Evolutionary conservation across 2,329 filamentous ascomycete species (phyloP), one percentile per base, ranked within the genome.

Genomic region (Alternaria solani): DNA sequence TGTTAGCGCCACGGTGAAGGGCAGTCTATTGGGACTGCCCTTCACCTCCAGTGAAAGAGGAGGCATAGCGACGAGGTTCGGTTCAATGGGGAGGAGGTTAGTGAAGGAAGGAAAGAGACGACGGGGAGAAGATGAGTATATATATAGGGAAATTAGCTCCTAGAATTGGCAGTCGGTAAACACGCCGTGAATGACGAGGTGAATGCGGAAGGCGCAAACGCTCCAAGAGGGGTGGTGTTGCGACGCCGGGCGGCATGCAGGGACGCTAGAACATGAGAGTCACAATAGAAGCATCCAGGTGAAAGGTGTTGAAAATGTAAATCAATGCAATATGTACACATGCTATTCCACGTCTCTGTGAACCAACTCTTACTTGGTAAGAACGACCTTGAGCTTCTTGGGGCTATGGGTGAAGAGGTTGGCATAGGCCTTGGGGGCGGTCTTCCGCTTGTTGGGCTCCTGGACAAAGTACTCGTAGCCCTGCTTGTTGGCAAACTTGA

Each of bases 381-480:
- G 85, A 64, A 94, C 86, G 64, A 90, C 85, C 67, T 97, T 98
- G 78, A 98, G 84, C 87, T 94, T 95, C 81, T 88, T 90, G 12
- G 91, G 83, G 64, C 89, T 89, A 83, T 96, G 94, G 65, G 94
- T 77, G 81, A 98, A 99, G 84, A 98, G 97, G 81, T 96, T 96
- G 62, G 95, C 94, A 79, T 99, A 99, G 11, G 92, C 91, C 88
- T 99, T 99, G 62, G 93, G 92, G 16, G 88, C 83, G 72, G 97
- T 90, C 75, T 90, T 91, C 76, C 95, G 89, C 81, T 88, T 88
- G 75, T 97, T 96, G 36, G 95, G 94, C 82, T 98, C 95, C 84
- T 98, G 95, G 25, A 99, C 94, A 79, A 95, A 98, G 81, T 97
- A 99, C 79, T 99, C 94, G 78, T 99, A 99, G 36, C 96, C 95